Conservation (phyloP, 441 rosid genomes). For the Francoa sonchifolia region DNA sequence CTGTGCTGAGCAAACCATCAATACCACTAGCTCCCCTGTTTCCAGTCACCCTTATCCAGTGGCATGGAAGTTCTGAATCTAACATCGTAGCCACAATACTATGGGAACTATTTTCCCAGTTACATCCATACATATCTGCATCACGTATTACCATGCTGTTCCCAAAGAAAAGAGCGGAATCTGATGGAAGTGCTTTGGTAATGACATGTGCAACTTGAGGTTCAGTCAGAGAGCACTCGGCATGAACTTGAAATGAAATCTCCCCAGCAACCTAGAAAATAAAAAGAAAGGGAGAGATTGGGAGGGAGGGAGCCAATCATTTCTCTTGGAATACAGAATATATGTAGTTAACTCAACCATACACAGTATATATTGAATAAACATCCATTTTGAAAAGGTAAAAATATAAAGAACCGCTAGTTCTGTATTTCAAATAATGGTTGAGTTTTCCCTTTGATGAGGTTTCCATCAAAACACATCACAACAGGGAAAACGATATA, state of each 20-base stretch:
- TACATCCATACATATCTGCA: constrained; percentile 77
- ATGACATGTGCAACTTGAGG: constrained; percentile 66
- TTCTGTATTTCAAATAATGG: too few species aligned
- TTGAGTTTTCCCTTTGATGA: too few species aligned
- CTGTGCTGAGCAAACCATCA: constrained; percentile 93
- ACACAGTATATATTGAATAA: too few species aligned
- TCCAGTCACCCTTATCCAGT: constrained; percentile 65
- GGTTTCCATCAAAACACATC: too few species aligned
- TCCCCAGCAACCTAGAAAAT: constrained; percentile 56
- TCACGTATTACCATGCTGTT: constrained; percentile 98
- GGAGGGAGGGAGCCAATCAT: neutral
- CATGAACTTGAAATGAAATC: constrained; percentile 53
- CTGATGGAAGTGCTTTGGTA: constrained; percentile 46
- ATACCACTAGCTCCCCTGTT: constrained; percentile 99
- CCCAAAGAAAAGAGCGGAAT: constrained; percentile 75
- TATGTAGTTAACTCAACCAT: too few species aligned
- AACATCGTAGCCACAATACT: constrained; percentile 28
- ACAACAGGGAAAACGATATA: too few species aligned
- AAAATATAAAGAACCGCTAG: too few species aligned
- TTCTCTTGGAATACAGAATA: too few species aligned
- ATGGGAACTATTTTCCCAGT: constrained; percentile 19
- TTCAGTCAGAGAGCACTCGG: constrained; percentile 56
- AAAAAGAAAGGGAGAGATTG: constrained; percentile 2
- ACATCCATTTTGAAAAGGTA: too few species aligned
- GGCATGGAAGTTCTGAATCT: constrained; percentile 36